Evolutionary conservation across 2,329 filamentous ascomycete species (phyloP).

Genomic region (Penicillium sp.): DNA sequence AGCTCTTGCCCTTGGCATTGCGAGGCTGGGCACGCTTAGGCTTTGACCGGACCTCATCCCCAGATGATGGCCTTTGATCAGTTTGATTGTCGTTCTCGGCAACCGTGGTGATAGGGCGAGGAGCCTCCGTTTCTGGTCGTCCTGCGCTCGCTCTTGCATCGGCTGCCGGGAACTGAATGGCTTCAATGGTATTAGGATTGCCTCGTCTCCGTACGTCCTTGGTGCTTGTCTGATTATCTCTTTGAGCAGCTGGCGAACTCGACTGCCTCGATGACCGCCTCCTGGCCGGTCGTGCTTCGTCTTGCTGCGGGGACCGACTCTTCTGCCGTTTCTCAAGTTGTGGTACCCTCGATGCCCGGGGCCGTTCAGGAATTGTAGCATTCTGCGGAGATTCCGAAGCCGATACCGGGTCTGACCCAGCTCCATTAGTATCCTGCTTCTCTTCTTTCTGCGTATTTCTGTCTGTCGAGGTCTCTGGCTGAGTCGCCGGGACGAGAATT

Average conservation of each 20-base stretch:
- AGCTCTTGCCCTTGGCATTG: not conserved
- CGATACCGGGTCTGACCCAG: not conserved
- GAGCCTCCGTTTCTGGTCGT: not conserved
- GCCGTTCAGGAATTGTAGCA: not conserved
- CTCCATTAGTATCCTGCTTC: not conserved
- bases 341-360: constrained; percentile 1
- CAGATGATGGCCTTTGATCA: not conserved
- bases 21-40: not conserved
- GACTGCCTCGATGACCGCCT: not conserved
- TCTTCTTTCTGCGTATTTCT: not conserved
- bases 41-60: not conserved
- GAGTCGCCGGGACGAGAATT: not conserved
- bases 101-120: not conserved
- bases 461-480: not conserved
- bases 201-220: not conserved
- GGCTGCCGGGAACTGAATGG: not conserved
- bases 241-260: not conserved
- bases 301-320: constrained; percentile 7
- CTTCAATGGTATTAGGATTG: not conserved
- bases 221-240: not conserved
- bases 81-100: not conserved
- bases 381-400: not conserved
- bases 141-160: not conserved
- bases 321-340: constrained; percentile 1
- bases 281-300: not conserved